phyloP scores from a whole-genome alignment of 495 filamentous ascomycete genomes.

The Podospora appendiculata region DNA sequence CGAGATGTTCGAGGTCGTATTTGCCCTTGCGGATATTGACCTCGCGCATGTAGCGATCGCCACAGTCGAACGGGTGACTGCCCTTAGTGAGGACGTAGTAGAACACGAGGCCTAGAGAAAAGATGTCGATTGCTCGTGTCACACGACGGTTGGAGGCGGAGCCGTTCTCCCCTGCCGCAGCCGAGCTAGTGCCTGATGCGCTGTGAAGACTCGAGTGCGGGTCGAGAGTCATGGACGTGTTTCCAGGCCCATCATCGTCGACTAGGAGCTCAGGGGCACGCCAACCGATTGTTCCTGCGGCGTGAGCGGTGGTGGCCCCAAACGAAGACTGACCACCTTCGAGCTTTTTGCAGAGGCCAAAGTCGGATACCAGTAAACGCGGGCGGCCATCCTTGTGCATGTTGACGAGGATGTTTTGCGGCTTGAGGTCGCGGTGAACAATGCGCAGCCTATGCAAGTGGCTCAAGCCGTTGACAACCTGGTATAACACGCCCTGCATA shows the following conservation, averaged over 20 bases:
- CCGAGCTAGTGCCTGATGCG: slow-evolving; percentile 34
- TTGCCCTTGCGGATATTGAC: slow-evolving; percentile 89
- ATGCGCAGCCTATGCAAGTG: slow-evolving; percentile 90
- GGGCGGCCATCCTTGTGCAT: slow-evolving; percentile 52
- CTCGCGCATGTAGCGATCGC: slow-evolving; percentile 88
- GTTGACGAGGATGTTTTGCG: slow-evolving; percentile 87
- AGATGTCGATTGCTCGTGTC: slow-evolving; percentile 93
- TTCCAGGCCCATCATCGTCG: slow-evolving; percentile 53
- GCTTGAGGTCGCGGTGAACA: slow-evolving; percentile 94
- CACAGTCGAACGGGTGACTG: slow-evolving; percentile 88
- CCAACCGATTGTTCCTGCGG: slow-evolving; percentile 91
- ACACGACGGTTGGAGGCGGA: slow-evolving; percentile 54
- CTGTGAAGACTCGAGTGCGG: slow-evolving; percentile 35
- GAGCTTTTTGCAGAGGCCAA: slow-evolving; percentile 96
- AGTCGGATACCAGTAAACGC: slow-evolving; percentile 90
- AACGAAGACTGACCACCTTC: slow-evolving; percentile 93
- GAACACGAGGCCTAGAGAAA: slow-evolving; percentile 91
- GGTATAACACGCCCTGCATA: slow-evolving; percentile 63
- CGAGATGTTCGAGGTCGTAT: slow-evolving; percentile 63
- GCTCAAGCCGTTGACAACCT: slow-evolving; percentile 78
- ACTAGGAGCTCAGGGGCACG: slow-evolving; percentile 88
- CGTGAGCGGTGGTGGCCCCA: slow-evolving; percentile 86
- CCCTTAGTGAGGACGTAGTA: slow-evolving; percentile 92
- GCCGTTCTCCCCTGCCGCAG: slow-evolving; percentile 35
- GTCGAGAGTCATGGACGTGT: slow-evolving; percentile 19